Base-by-base conservation (phyloP, 2,329 filamentous ascomycete species). In the Sclerotinia borealis region DNA sequence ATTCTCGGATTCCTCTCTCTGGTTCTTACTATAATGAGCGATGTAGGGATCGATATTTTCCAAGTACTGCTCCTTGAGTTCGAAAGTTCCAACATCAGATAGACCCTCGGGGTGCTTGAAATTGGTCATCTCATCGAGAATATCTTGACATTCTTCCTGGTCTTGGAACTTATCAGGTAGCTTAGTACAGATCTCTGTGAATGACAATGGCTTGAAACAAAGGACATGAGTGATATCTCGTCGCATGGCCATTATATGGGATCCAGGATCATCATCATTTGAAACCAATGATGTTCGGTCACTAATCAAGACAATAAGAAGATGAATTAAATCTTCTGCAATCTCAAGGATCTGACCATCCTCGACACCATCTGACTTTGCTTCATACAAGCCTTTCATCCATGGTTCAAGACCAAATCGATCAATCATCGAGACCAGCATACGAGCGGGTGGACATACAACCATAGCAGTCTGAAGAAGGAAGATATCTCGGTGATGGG, bases 171-270 rank as follows among this genome's bases (percentile, higher is more conserved):
- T 91, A 72, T 99, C 95, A 0, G 92, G 91, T 22, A 99, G 80
- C 68, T 93, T 92, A 70, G 83, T 85, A 54, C 88, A 90, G 62
- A 99, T 88, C 68, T 98, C 95, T 13, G 93, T 96, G 78, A 95
- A 98, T 0, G 93, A 96, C 7, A 99, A 80, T 0, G 95, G 93
- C 76, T 96, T 96, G 81, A 98, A 98, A 79, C 93, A 98, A 34
- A 99, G 81, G 8, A 96, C 91, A 75, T 99, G 96, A 1, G 89
- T 90, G 67, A 99, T 90, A 72, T 99, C 96, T 55, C 92, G 88
- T 63, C 91, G 88, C 77, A 98, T 89, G 13, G 89, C 86, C 55
- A 87, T 79, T 11, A 89, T 76, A 59, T 89, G 85, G 22, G 88
- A 83, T 63, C 85, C 83, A 15, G 82, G 78, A 65, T 89, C 86